Conservation (phyloP, 352 stramenopile species). For the Pythium phragmitis region DNA sequence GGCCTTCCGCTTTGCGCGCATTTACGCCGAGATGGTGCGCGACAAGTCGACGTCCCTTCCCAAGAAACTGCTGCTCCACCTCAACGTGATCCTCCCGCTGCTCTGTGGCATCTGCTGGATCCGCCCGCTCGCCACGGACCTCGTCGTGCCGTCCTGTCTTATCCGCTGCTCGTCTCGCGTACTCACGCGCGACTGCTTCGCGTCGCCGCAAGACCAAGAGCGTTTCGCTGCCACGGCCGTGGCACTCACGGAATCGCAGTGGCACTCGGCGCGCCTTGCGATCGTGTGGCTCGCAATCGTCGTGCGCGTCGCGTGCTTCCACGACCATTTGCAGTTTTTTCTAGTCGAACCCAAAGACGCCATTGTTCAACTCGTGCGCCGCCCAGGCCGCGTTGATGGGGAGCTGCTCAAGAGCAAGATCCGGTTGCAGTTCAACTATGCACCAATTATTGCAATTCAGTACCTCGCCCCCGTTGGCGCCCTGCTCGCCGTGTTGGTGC, state of each 20-base stretch:
- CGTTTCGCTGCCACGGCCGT: constrained; percentile 19
- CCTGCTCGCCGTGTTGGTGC: constrained; percentile 41
- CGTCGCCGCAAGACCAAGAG: constrained; percentile 31
- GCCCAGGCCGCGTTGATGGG: constrained; percentile 53
- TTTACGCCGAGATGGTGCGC: constrained; percentile 72
- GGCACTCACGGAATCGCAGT: constrained; percentile 52
- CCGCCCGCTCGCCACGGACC: constrained; percentile 42
- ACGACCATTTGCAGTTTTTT: constrained; percentile 70
- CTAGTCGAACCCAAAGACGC: constrained; percentile 70
- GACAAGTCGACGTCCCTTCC: constrained; percentile 31
- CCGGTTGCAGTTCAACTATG: constrained; percentile 80
- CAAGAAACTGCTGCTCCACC: constrained; percentile 56
- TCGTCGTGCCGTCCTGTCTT: constrained; percentile 47
- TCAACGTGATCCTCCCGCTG: constrained; percentile 70
- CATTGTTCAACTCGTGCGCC: constrained; percentile 56
- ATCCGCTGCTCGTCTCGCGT: constrained; percentile 45
- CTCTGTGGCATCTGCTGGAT: constrained; percentile 58
- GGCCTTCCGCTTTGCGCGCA: constrained; percentile 74
- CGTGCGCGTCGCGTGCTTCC: constrained; percentile 58
- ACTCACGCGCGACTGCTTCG: constrained; percentile 56
- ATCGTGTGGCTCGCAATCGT: constrained; percentile 47
- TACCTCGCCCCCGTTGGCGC: constrained; percentile 62
- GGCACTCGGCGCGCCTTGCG: constrained; percentile 50
- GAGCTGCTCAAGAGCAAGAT: constrained; percentile 65
- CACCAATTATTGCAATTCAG: constrained; percentile 75